Evolutionary conservation across 805 yeast genomes (phyloP).

Genomic region (Debaryomyces maramus): DNA sequence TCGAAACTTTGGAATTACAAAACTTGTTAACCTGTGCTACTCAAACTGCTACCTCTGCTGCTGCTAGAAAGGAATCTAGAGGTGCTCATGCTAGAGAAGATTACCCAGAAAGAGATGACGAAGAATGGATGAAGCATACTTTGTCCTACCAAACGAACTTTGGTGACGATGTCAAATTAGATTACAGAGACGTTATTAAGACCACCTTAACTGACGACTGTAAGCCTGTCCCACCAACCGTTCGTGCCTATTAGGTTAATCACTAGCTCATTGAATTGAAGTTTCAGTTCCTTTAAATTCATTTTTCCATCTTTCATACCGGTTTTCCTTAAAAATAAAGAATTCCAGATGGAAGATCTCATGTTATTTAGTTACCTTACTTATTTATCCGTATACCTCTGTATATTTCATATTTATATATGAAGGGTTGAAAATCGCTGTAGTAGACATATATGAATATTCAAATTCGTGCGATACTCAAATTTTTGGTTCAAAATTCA

Average conservation of each 20-base stretch:
- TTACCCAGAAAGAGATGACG: conserved; percentile 94
- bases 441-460: too few relatives aligned
- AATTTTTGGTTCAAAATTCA: background rate
- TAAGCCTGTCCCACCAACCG: conserved; percentile 94
- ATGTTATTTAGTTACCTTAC: background rate
- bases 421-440: too few relatives aligned
- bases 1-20: conserved; percentile 93
- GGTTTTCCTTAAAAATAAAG: too few relatives aligned
- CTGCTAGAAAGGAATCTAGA: conserved; percentile 94
- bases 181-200: conserved; percentile 80
- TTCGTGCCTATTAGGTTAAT: conserved; percentile 75
- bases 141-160: conserved; percentile 81
- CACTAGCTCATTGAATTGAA: background rate
- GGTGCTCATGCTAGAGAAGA: conserved; percentile 99
- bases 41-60: conserved; percentile 92
- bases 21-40: conserved; percentile 95
- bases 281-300: background rate
- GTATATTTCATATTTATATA: too few relatives aligned
- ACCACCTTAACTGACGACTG: conserved; percentile 93
- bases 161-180: conserved; percentile 72
- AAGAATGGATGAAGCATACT: conserved; percentile 95
- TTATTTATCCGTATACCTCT: background rate
- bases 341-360: too few relatives aligned
- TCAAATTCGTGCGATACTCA: conserved; percentile 4
- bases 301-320: too few relatives aligned